These are phyloP conservation scores for Apiospora pterosperma DNA, from an alignment of 2,329 filamentous ascomycete genomes.

Conservation along the genomic window DNA sequence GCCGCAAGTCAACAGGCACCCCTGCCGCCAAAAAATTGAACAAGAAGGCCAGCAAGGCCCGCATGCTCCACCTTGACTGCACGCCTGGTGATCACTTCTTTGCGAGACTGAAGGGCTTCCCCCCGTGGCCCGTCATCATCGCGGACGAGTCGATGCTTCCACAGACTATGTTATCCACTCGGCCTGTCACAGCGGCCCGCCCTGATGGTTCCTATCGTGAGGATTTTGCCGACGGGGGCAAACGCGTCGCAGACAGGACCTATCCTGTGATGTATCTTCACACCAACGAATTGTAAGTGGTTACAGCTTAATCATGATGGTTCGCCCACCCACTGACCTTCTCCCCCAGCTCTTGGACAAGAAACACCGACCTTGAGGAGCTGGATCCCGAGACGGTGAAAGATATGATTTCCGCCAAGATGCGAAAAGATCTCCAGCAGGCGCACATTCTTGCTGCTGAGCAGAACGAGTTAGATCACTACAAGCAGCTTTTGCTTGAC, in stretches of 20 bases:
- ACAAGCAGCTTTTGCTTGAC: constrained; percentile 74
- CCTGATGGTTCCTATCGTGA: constrained; percentile 84
- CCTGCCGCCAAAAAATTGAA: constrained; percentile 72
- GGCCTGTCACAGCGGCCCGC: constrained; percentile 80
- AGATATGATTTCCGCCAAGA: constrained; percentile 68
- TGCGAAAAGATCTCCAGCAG: constrained; percentile 72
- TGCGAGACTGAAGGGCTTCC: constrained; percentile 90
- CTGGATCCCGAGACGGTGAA: constrained; percentile 72
- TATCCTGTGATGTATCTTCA: constrained; percentile 94
- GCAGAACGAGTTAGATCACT: constrained; percentile 72
- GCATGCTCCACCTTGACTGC: constrained; percentile 71
- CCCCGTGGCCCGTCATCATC: constrained; percentile 90
- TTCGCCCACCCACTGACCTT: neutral
- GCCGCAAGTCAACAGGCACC: constrained; percentile 70
- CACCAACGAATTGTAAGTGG: constrained; percentile 94
- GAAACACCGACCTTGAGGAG: constrained; percentile 76
- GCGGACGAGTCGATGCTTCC: constrained; percentile 95
- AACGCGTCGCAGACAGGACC: constrained; percentile 78
- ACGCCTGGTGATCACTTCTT: constrained; percentile 90
- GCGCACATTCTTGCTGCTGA: constrained; percentile 81
- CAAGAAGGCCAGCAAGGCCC: constrained; percentile 77
- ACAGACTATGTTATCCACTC: constrained; percentile 66
- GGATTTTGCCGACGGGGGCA: constrained; percentile 83
- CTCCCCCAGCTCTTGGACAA: constrained; percentile 79
- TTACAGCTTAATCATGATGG: neutral